Percentiles rank a stretch among this genome's conserved stretches.
Conservation (phyloP, 495 filamentous ascomycete species). For the Geoglossum glabrum region DNA sequence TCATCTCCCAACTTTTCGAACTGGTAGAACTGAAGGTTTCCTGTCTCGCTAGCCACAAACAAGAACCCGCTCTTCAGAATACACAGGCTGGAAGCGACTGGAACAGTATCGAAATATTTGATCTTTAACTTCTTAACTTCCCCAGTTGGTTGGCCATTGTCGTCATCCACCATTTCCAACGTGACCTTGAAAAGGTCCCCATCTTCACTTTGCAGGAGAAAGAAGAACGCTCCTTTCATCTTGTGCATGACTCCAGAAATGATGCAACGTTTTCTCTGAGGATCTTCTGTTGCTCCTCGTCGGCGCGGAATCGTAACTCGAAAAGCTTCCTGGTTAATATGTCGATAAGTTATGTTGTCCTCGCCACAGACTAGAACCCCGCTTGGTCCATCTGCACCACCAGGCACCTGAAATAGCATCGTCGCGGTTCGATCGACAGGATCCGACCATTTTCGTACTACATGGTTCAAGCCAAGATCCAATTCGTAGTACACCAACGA, state of each 20-base stretch:
- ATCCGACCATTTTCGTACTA: slow-evolving; percentile 89
- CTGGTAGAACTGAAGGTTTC: slow-evolving; percentile 89
- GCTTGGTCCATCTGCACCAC: slow-evolving; percentile 80
- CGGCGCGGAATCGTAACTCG: slow-evolving; percentile 77
- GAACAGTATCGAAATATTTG: slow-evolving; percentile 96
- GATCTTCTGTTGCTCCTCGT: slow-evolving; percentile 73
- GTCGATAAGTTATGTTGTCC: slow-evolving; percentile 84
- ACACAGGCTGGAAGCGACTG: slow-evolving; percentile 63
- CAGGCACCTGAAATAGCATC: slow-evolving; percentile 87
- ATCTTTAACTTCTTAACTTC: slow-evolving; percentile 73
- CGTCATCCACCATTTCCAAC: slow-evolving; percentile 74
- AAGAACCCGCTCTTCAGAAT: slow-evolving; percentile 93
- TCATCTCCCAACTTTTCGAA: slow-evolving; percentile 97
- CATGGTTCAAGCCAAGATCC: slow-evolving; percentile 89
- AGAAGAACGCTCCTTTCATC: slow-evolving; percentile 94
- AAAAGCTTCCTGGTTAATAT: slow-evolving; percentile 78
- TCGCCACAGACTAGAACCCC: slow-evolving; percentile 89
- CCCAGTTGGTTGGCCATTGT: slow-evolving; percentile 51
- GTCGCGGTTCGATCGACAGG: slow-evolving; percentile 77
- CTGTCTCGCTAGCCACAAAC: slow-evolving; percentile 79
- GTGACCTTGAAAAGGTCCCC: slow-evolving; percentile 95
- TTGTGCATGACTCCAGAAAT: slow-evolving; percentile 90
- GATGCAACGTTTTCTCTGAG: slow-evolving; percentile 68
- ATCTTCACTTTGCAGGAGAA: slow-evolving; percentile 85
- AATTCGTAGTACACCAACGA: slow-evolving; percentile 91